Base-by-base conservation (phyloP, 2,329 filamentous ascomycete genomes). In the Colletotrichum graminicola region DNA sequence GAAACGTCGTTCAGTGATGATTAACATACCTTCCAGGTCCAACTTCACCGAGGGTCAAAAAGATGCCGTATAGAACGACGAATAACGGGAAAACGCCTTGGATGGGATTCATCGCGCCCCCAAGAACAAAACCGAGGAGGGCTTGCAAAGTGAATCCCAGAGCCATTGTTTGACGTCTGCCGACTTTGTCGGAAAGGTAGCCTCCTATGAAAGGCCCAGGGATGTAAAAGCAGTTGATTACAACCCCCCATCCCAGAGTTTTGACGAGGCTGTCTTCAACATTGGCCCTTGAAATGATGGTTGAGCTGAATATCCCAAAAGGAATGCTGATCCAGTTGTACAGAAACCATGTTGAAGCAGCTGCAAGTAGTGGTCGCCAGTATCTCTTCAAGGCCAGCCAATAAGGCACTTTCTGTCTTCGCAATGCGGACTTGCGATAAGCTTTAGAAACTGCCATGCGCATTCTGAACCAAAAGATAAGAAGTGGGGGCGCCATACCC, bases 251-350 rank as follows among this genome's bases (percentile, higher is more conserved):
- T 10, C 84, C 83, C 32, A 86, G 73, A 52, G 80, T 83, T 75
- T 84, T 80, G 7, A 82, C 77, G 1, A 85, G 76, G n/a, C 79
- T 83, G 43, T 84, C 79, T 18, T 79, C 77, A 0, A 82, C 74
- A 36, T 84, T 83, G 36, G 83, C 77, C 32, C 82, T 78, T 4
- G 78, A 77, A 62, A 87, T 82, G 68, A 89, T 88, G 29, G 86
- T 87, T 0, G 85, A 85, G 66, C 83, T 84, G 76, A 89, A 89
- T 36, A 89, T 82, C 11, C 86, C 86, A 72, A 88, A 88, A 0
- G 87, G 87, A 63, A 87, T 85, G 0, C 84, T 84, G 51, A 89
- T 84, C 76, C 84, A 89, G 75, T 90, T 86, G 76, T 89, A 84
- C 34, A 82, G 76, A 75, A 88, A 88, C 86, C 86, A 88, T 12